These are phyloP conservation scores for Sicyos edulis DNA, from an alignment of 306 rosid genomes.

Conservation along the genomic window DNA sequence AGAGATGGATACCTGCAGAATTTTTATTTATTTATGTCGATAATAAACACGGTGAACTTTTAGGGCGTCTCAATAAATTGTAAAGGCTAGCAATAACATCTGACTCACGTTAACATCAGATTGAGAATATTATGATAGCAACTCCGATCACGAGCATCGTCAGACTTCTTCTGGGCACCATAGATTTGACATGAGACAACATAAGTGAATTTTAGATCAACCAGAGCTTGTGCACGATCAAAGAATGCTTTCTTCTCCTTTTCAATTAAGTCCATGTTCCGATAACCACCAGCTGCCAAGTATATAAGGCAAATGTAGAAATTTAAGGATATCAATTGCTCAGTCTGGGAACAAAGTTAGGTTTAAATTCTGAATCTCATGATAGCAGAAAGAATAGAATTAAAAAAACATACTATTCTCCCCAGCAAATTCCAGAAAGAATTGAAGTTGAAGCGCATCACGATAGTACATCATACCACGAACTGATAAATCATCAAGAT, in stretches of 20 bases:
- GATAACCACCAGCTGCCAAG: slow-evolving; percentile 49
- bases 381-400: neutral
- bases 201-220: slow-evolving; percentile 86
- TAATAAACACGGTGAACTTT: neutral
- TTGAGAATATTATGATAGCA: slow-evolving; percentile 59
- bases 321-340: slow-evolving; percentile 7
- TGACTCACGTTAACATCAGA: slow-evolving; percentile 74
- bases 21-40: neutral
- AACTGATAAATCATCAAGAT: slow-evolving; percentile 44
- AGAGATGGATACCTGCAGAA: slow-evolving; percentile 62
- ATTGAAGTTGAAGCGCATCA: slow-evolving; percentile 67
- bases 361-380: slow-evolving; percentile 19
- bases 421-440: slow-evolving; percentile 50
- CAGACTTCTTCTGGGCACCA: slow-evolving; percentile 71
- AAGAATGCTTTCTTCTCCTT: slow-evolving; percentile 24
- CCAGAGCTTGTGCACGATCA: slow-evolving; percentile 63
- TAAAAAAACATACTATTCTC: slow-evolving; percentile 49
- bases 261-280: slow-evolving; percentile 21
- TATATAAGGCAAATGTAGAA: slow-evolving; percentile 16
- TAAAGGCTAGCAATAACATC: slow-evolving; percentile 16
- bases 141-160: slow-evolving; percentile 39
- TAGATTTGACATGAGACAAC: slow-evolving; percentile 92
- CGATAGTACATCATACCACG: slow-evolving; percentile 98
- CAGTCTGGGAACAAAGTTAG: neutral
- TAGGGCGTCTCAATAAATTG: neutral